phyloP scores from a whole-genome alignment of 176 grass and related monocot genomes.

The Hordeum vulgare region MorexV3_pseudomolecules_assembly NC_058523.1:542938667-542939166 shows the following conservation, averaged over 20 bases:
- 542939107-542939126: too few species aligned
- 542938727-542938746: too few species aligned
- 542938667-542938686: too few species aligned
- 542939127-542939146: too few species aligned
- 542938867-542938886: not conserved
- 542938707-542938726: too few species aligned
- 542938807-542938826: not conserved
- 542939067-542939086: not conserved
- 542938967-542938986: not conserved
- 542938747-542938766: not conserved
- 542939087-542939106: too few species aligned
- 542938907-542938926: not conserved
- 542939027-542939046: not conserved
- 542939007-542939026: not conserved
- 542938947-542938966: not conserved
- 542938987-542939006: not conserved
- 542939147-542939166: too few species aligned
- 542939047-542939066: conserved; percentile 1
- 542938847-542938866: not conserved
- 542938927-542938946: not conserved
- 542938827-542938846: not conserved
- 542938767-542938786: not conserved
- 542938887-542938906: too few species aligned
- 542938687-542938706: too few species aligned
- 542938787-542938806: not conserved